phyloP scores from a whole-genome alignment of 805 yeast genomes.

The Metschnikowia proteae region DNA sequence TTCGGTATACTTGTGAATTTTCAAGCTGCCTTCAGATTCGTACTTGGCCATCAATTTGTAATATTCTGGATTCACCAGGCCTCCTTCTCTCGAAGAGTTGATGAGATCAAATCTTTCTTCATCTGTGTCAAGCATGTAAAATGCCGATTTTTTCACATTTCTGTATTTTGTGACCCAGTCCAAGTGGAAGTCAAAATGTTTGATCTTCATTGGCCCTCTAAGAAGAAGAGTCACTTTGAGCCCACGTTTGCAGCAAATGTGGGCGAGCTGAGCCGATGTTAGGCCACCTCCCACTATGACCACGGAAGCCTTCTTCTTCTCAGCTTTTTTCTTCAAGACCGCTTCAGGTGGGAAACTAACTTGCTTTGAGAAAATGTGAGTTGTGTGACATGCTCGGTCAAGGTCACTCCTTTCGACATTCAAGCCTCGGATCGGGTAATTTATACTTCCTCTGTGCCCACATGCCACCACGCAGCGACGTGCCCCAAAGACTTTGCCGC shows the following conservation, averaged over 20 bases:
- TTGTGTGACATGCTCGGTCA: slow-evolving; percentile 34
- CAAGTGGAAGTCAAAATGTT: slow-evolving; percentile 46
- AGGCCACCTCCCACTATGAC: slow-evolving; percentile 46
- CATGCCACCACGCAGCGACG: slow-evolving; percentile 32
- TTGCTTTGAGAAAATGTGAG: slow-evolving; percentile 28
- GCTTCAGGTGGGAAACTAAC: slow-evolving; percentile 24
- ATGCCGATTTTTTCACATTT: slow-evolving; percentile 41
- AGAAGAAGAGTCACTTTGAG: slow-evolving; percentile 33
- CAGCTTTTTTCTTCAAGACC: slow-evolving; percentile 13
- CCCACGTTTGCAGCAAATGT: slow-evolving; percentile 31
- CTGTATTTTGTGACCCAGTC: slow-evolving; percentile 51
- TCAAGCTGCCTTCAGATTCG: slow-evolving; percentile 28
- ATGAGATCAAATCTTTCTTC: slow-evolving; percentile 40
- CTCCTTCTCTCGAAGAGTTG: slow-evolving; percentile 42
- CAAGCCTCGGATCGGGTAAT: slow-evolving; percentile 27
- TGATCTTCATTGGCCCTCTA: slow-evolving; percentile 37
- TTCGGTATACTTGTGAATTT: slow-evolving; percentile 25
- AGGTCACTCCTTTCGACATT: slow-evolving; percentile 11
- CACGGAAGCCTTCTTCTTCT: slow-evolving; percentile 9
- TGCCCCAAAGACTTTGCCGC: slow-evolving; percentile 32
- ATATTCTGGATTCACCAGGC: slow-evolving; percentile 45
- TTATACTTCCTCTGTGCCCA: slow-evolving; percentile 36
- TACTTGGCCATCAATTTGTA: slow-evolving; percentile 29
- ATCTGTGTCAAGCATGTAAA: slow-evolving; percentile 41
- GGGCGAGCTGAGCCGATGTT: slow-evolving; percentile 45